Base-by-base conservation (phyloP, 1,284 basidiomycete species). In the Peniophora sp. region DNA sequence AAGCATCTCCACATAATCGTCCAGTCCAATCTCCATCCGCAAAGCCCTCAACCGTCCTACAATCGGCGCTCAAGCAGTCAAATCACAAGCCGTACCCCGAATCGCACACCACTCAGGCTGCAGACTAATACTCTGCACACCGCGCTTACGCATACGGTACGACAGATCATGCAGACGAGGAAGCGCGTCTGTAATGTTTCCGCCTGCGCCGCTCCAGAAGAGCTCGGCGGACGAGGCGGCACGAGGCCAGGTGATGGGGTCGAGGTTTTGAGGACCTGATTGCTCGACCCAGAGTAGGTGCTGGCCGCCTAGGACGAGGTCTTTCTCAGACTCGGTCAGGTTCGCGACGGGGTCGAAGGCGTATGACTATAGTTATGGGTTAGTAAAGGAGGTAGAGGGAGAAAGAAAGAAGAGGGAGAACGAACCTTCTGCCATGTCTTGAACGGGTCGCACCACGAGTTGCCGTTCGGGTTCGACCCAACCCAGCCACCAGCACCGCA, bases 101-200 rank as follows among this genome's bases (percentile, higher is more conserved):
- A 91, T 60, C 11, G 85, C 89, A 67, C 89, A 92, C 83, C 85
- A 92, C 55, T 81, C 70, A 2, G 90, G 89, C 68, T 92, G 89
- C 14, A 93, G 68, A 0, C 84, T 68, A 54, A 82, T 81, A 9
- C 89, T 81, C 1, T 67, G 65, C 6, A 92, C 71, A 24, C 89
- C 89, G 39, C 83, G 69, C 56, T 79, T 72, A 17, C 81, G 78
- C 67, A 91, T 75, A 32, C 89, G 73, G 65, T 76, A 89, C 34
- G 75, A 70, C 23, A 87, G 61, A 58, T 92, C 89, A 58, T 94
- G 83, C 56, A 95, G 71, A 45, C 91, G 77, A 16, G 83, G 78
- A 17, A 92, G 66, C 0, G 90, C 92, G 41, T 79, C 69, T 1
- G 64, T 68, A 22, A 78, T 70, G 58, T 81, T 75, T 10, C 78